These are phyloP conservation scores for Aspergillus latus DNA, from an alignment of 2,329 filamentous ascomycete genomes.

Conservation along the genomic window DNA sequence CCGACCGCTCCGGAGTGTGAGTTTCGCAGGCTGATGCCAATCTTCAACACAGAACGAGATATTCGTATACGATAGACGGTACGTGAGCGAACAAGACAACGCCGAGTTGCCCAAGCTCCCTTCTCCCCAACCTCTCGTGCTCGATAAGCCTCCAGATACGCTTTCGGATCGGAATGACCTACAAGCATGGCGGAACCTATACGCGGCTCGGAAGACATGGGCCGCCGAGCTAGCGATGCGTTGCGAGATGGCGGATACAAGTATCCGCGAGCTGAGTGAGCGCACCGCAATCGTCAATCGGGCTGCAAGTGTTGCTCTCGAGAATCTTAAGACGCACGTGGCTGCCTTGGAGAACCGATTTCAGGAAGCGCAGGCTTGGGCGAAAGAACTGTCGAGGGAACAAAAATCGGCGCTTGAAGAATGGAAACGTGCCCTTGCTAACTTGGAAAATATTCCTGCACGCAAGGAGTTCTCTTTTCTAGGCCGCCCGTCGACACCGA, in stretches of 20 bases:
- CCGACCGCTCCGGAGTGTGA: not conserved
- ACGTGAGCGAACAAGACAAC: slow-evolving; percentile 52
- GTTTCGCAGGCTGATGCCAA: slow-evolving; percentile 3
- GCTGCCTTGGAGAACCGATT: slow-evolving; percentile 47
- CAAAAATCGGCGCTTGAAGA: slow-evolving; percentile 45
- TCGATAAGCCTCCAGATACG: slow-evolving; percentile 70
- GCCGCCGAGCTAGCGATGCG: slow-evolving; percentile 68
- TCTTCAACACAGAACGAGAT: slow-evolving; percentile 71
- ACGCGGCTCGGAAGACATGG: slow-evolving; percentile 79
- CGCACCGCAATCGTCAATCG: slow-evolving; percentile 61
- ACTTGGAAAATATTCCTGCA: slow-evolving; percentile 43
- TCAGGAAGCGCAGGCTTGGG: slow-evolving; percentile 48
- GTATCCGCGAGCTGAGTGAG: slow-evolving; percentile 56
- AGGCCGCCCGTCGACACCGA: slow-evolving; percentile 42
- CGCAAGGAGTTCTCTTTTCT: slow-evolving; percentile 46
- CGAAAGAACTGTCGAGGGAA: slow-evolving; percentile 46
- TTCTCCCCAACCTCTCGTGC: slow-evolving; percentile 59
- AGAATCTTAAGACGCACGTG: slow-evolving; percentile 61
- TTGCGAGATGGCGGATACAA: slow-evolving; percentile 64
- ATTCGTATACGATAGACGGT: slow-evolving; percentile 84
- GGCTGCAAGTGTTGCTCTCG: slow-evolving; percentile 79
- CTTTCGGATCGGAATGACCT: slow-evolving; percentile 77
- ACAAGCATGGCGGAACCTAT: slow-evolving; percentile 84
- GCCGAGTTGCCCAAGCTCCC: slow-evolving; percentile 54
- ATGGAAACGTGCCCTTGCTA: slow-evolving; percentile 41